Evolutionary conservation across 768 basidiomycete genomes (phyloP), one percentile per base, ranked within the genome.

Genomic region (Multifurca ochricompacta): DNA sequence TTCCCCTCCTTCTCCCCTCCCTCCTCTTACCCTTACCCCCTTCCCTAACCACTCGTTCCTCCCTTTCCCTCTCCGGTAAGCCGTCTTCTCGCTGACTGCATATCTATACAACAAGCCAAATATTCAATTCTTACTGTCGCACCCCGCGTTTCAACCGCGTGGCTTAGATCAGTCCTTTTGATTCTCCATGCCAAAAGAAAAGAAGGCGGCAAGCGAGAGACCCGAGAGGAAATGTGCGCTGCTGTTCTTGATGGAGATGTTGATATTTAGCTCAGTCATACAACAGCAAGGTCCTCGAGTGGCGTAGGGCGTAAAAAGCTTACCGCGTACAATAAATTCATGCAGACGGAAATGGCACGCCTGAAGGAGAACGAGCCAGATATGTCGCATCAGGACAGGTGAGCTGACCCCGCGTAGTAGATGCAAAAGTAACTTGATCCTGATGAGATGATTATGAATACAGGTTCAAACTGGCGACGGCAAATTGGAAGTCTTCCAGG

Each of bases 271-370:
- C 44, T 60, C 32, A 56, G 9, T 31, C 48, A 64, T 62, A 59
- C 19, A 48, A 40, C 60, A 79, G 75, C 71, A 66, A 81, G 79
- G 66, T 79, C 81, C 14, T 71, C 77, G 32, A 72, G 74, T 30
- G 71, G 71, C 34, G 70, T 71, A 16, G 75, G 78, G 64, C 78
- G 75, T 67, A 87, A 76, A 67, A 78, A 79, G 67, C 71, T 87
- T 43, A 82, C 81, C 32, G 76, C 79, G 13, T 91, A 85, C 70
- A 90, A 90, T 67, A 85, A 83, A 67, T 91, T 84, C 67, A 73
- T 88, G 85, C 80, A 87, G 75, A 72, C 77, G 19, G 87, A 89
- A 67, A 81, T 89, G 76, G 81, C 82, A 31, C 82, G 85, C 53
- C 74, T 90, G 67, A 89, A 86, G 74, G 83, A 85, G 62, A 73